Evolutionary conservation across 768 basidiomycete genomes (phyloP), one percentile per base, ranked within the genome.

Genomic region (Leccinum imitatum): DNA sequence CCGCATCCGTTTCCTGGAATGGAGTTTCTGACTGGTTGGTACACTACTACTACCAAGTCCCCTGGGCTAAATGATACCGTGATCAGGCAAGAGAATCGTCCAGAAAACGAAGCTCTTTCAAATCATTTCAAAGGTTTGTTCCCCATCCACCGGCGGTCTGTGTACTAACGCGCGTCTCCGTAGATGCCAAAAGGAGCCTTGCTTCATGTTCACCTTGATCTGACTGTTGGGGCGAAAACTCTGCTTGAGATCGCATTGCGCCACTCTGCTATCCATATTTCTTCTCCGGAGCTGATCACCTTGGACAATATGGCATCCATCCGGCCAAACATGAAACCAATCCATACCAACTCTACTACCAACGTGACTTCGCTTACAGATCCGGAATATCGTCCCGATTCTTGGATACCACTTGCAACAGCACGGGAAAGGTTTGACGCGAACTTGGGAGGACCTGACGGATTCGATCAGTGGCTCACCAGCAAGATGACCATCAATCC

Each of bases 101-200:
- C 70, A 83, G 58, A 79, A 80, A 64, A 90, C 89, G 0, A 76
- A 76, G 59, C 69, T 91, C 30, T 91, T 89, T 64, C 66, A 82
- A 41, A 78, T 90, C 30, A 65, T 91, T 58, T 79, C 76, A 66
- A 86, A 85, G 81, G 89, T 82, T 27, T 21, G 31, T 48, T 50
- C 52, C 52, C 54, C 4, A 8, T 9, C 17, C 46, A 19, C 54
- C 33, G 55, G 15, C 7, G 13, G n/a, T 9, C n/a, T 11, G 8
- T 31, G 23, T 21, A 33, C 61, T 60, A 23, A 37, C 35, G 15
- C 5, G 21, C 19, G 23, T 35, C 21, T 41, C 37, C 3, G 23
- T 59, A 89, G 87, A 90, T 92, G 87, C 90, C 90, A 2, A 92
- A 91, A 73, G 91, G 90, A 44, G 88, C 81, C 1, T 77, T 92